Base-by-base conservation (phyloP, 305 asterid genomes). In the Striga hermonthica region DNA sequence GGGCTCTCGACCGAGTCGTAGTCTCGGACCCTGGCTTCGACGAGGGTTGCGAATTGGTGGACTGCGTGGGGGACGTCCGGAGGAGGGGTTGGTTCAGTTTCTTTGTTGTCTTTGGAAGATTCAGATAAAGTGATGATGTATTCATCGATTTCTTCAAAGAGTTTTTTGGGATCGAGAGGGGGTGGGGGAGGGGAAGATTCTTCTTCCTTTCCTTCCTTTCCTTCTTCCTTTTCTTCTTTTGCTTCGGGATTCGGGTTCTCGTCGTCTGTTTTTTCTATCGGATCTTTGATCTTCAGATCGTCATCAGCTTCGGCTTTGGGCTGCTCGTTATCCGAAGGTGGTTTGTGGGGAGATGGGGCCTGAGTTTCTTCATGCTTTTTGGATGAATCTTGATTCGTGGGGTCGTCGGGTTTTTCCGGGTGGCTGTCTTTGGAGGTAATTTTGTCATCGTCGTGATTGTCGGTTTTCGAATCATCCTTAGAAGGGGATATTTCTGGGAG, bases 151-250 rank as follows among this genome's bases (percentile, higher is more conserved):
- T 92, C 89, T 68, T 66, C 69, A 0, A 90, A 81, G 7, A 92
- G 74, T 68, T 81, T 76, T 12, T 45, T 40, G 13, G 89, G 85
- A 82, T 87, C 96, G 11, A 91, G 97, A 16, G 95, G 94, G 70
- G 75, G 34, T 0, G 81, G 80, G 39, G 38, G 38, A 54, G 59
- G 4, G 15, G 82, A 37, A 9, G 67, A 81, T 15, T 50, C 68
- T 28, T 28, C 4, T 15, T 47, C 53, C 14, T 47, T 47, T 7
- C 4, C 22, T 50, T 50, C 57, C 16, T 50, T 34, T 15, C 13
- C 13, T 9, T 36, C 59, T 22, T 36, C 7, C 22, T 52, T 39
- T 31, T 12, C 4, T 48, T 65, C 78, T 6, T 54, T 38, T 50
- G 6, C 28, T 50, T 50, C 22, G 8, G 16, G 34, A 11, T 50